Base-by-base conservation (phyloP, 108 stramenopile genomes). In the Pseudonitzschia multiseries region DNA sequence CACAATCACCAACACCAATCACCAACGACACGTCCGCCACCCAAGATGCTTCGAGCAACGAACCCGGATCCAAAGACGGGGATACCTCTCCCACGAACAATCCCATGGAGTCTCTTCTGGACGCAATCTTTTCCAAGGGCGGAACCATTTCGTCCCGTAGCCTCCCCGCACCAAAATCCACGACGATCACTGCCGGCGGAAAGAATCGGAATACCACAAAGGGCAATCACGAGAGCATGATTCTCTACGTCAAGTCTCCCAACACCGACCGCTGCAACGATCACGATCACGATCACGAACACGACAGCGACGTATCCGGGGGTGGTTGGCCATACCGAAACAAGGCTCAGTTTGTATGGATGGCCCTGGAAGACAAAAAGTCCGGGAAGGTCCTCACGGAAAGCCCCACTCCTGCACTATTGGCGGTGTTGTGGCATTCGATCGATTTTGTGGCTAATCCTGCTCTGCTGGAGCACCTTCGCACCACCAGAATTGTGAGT, bases 121-220 rank as follows among this genome's bases (percentile, higher is more conserved):
- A 80, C 43, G 32, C 22, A 28, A 59, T 67, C 21, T 80, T 84
- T 64, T 27, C 80, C 31, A 72, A 81, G 62, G 57, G 57, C 29
- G 83, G 87, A 68, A 76, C 73, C 9, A n/a, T 65, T 22, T 51
- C 78, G 52, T 56, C 84, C 53, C 74, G 82, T 24, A 68, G 54
- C 57, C 57, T 87, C 27, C 62, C 67, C 50, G 72, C 63, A 73
- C 79, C 65, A 69, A n/a, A 17, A 17, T 51, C 50, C 12, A 72
- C 72, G 70, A 42, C 69, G 75, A 36, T 6, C 4, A 36, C 6
- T 6, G 15, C 69, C 73, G n/a, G 71, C 72, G 21, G 40, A 82
- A 5, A 46, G 77, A 40, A 66, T 57, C 62, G 41, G 10, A 18
- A 14, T 46, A 73, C 20, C 27, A 62, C 41, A 36, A 67, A 44